Evolutionary conservation across 2,329 filamentous ascomycete species (phyloP).

Genomic region (Tolypocladium endophyticum): DNA sequence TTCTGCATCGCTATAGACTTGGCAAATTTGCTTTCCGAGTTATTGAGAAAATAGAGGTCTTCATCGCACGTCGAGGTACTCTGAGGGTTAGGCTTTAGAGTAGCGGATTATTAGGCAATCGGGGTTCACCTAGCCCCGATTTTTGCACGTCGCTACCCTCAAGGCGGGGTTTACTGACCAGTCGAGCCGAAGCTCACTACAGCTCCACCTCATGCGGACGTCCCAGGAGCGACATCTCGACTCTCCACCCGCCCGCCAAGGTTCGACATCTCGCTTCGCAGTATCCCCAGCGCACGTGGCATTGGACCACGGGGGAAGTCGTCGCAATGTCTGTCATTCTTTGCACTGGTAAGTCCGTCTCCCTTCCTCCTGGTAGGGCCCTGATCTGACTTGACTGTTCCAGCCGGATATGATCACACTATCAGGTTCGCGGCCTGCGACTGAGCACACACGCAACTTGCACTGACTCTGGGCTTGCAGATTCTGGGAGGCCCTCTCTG

Average conservation of each 20-base stretch:
- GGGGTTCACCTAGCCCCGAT: background rate
- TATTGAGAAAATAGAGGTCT: background rate
- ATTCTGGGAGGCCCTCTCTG: constrained; percentile 97
- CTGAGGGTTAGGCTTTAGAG: background rate
- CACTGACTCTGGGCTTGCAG: constrained; percentile 31
- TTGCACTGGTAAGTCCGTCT: constrained; percentile 39
- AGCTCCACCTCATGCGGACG: background rate
- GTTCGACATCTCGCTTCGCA: background rate
- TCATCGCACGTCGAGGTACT: no score
- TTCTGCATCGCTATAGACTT: background rate
- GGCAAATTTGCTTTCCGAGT: background rate
- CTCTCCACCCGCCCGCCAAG: background rate
- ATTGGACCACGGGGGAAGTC: background rate
- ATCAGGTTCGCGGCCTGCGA: constrained; percentile 37
- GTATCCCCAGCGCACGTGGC: background rate
- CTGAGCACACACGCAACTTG: background rate
- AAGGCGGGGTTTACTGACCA: background rate
- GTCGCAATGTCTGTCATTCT: constrained; percentile 49
- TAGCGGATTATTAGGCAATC: background rate
- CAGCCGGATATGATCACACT: constrained; percentile 53
- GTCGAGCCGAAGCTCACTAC: background rate
- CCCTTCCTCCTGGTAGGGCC: background rate
- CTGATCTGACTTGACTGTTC: constrained; percentile 10
- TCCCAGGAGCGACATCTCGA: background rate
- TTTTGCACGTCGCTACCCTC: background rate